These are phyloP conservation scores for Dacryopinax primogenitus DNA, from an alignment of 768 basidiomycete species.

Conservation along the genomic window DNA sequence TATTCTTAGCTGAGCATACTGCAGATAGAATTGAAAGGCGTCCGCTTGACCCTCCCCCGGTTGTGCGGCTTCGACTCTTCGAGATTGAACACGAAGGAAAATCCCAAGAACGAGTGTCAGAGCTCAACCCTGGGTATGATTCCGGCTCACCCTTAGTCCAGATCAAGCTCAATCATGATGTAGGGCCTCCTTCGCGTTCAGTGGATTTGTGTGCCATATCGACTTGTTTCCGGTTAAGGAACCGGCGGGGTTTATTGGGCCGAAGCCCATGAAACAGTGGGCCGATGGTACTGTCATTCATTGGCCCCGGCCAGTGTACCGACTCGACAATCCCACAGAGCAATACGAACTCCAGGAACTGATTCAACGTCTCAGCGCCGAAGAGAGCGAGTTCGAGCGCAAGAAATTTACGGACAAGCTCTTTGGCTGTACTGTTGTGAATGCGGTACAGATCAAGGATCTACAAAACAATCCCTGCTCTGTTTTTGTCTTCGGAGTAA, in stretches of 20 bases:
- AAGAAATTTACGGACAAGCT: conserved; percentile 33
- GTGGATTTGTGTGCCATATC: conserved; percentile 62
- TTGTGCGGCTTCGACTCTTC: conserved; percentile 42
- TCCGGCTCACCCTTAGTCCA: conserved; percentile 2
- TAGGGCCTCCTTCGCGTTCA: conserved; percentile 32
- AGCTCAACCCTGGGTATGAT: conserved; percentile 21
- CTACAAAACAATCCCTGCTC: conserved; percentile 41
- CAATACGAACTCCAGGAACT: conserved; percentile 8
- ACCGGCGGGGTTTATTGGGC: conserved; percentile 2
- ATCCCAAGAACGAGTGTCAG: conserved; percentile 31
- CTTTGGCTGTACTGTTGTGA: conserved; percentile 50
- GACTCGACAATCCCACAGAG: conserved; percentile 1
- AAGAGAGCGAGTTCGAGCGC: not conserved
- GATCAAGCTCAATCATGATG: conserved; percentile 4
- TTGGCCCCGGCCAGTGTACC: not conserved
- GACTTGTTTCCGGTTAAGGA: conserved; percentile 52
- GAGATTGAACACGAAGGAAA: conserved; percentile 35
- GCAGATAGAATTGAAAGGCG: conserved; percentile 43
- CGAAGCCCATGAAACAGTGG: conserved; percentile 9
- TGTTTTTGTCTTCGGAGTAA: conserved; percentile 55
- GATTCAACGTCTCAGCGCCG: not conserved
- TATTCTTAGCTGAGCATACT: conserved; percentile 13
- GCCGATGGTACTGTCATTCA: not conserved
- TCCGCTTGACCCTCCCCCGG: conserved; percentile 55
- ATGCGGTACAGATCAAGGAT: conserved; percentile 40